These are phyloP conservation scores for Ilyonectria sp. DNA, from an alignment of 2,329 filamentous ascomycete species.

Conservation along the genomic window DNA sequence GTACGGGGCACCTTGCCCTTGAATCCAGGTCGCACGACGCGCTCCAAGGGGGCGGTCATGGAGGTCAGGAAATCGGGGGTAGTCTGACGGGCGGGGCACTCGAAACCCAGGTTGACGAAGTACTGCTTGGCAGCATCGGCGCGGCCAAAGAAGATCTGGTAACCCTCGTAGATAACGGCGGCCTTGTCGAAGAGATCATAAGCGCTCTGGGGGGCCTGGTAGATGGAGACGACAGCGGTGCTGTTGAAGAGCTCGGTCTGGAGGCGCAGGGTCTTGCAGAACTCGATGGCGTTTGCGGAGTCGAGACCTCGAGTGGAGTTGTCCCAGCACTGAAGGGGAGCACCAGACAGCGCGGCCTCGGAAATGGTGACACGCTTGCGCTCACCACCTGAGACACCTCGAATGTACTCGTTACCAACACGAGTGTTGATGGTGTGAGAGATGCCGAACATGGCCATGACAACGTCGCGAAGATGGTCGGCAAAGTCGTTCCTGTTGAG, in stretches of 20 bases:
- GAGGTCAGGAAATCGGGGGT: conserved; percentile 82
- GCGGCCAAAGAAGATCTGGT: conserved; percentile 75
- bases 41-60: conserved; percentile 74
- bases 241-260: conserved; percentile 77
- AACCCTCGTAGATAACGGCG: conserved; percentile 71
- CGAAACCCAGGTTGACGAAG: conserved; percentile 77
- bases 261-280: conserved; percentile 78
- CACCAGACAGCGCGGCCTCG: conserved; percentile 71
- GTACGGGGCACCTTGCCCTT: conserved; percentile 71
- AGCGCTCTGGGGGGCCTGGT: conserved; percentile 76
- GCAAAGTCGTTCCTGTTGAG: conserved; percentile 69
- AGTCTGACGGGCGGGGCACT: conserved; percentile 76
- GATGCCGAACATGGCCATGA: conserved; percentile 84
- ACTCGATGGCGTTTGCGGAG: conserved; percentile 82
- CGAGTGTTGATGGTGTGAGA: conserved; percentile 80
- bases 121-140: conserved; percentile 74
- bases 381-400: conserved; percentile 83
- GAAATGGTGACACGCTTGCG: conserved; percentile 77
- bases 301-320: conserved; percentile 83
- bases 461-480: conserved; percentile 77
- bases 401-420: conserved; percentile 82
- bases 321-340: conserved; percentile 77
- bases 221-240: conserved; percentile 81
- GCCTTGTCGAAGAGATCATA: conserved; percentile 77
- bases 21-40: conserved; percentile 69